Percentiles rank a stretch among this genome's conserved stretches.
These are phyloP conservation scores for Skeletonema grethae DNA, from an alignment of 108 stramenopile genomes.

Conservation along the genomic window DNA sequence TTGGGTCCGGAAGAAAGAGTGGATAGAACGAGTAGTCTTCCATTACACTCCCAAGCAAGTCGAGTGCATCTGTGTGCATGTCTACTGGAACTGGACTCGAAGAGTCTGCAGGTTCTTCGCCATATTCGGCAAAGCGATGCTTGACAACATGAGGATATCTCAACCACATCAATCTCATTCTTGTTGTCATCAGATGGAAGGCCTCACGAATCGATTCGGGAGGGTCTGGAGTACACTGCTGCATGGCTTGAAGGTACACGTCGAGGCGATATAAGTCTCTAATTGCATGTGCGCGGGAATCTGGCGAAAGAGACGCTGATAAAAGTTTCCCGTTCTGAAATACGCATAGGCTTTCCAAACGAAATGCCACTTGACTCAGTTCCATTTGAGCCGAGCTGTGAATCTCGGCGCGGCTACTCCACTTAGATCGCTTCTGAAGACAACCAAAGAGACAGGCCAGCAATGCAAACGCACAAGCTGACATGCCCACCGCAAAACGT, in stretches of 20 bases:
- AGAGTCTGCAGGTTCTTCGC: constrained; percentile 14
- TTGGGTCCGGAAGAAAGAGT: constrained; percentile 30
- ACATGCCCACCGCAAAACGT: constrained; percentile 15
- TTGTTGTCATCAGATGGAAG: constrained; percentile 12
- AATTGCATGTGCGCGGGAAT: constrained; percentile 27
- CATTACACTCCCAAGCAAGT: constrained; percentile 27
- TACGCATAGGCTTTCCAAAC: constrained; percentile 22
- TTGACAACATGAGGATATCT: constrained; percentile 39
- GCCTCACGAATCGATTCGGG: constrained; percentile 19
- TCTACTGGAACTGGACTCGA: constrained; percentile 28
- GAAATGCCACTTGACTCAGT: constrained; percentile 24
- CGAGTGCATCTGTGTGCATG: constrained; percentile 42
- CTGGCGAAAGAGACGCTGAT: constrained; percentile 17
- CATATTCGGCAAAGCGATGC: constrained; percentile 11
- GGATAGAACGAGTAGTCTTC: constrained; percentile 16
- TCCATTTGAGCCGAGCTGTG: constrained; percentile 27
- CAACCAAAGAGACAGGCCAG: constrained; percentile 25
- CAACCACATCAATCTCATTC: constrained; percentile 22
- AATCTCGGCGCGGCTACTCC: constrained; percentile 29
- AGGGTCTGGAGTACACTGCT: constrained; percentile 34
- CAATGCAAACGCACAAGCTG: constrained; percentile 18
- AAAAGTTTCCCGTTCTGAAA: constrained; percentile 18
- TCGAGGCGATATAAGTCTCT: constrained; percentile 30
- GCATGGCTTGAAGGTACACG: constrained; percentile 32
- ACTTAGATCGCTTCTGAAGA: constrained; percentile 24